Conservation (phyloP, 2,329 filamentous ascomycete species). For the Ceratocystis cubensis region DNA sequence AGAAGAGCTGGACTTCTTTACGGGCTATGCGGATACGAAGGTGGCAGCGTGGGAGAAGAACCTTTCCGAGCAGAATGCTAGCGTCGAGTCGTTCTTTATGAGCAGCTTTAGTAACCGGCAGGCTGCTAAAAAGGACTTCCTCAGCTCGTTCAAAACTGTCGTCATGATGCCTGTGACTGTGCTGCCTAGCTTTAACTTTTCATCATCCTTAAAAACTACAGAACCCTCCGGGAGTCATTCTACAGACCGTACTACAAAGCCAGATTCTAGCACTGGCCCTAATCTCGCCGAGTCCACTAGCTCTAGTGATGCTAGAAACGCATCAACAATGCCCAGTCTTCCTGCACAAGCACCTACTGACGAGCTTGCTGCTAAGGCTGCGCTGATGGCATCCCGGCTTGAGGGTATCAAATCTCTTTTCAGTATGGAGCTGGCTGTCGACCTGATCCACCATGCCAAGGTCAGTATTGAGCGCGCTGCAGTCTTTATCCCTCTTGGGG, state of each 20-base stretch:
- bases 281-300: neutral
- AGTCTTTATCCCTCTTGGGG: slow-evolving; percentile 67
- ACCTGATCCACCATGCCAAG: slow-evolving; percentile 80
- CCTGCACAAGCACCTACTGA: slow-evolving; percentile 65
- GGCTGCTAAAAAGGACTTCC: slow-evolving; percentile 89
- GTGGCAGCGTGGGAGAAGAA: slow-evolving; percentile 85
- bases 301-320: neutral
- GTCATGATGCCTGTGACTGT: slow-evolving; percentile 98
- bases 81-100: slow-evolving; percentile 90
- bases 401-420: slow-evolving; percentile 93
- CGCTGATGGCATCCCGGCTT: slow-evolving; percentile 85
- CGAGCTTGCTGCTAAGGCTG: slow-evolving; percentile 92
- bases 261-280: neutral
- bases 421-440: slow-evolving; percentile 88
- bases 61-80: slow-evolving; percentile 78
- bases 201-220: slow-evolving; percentile 12
- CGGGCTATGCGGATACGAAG: slow-evolving; percentile 58
- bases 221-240: neutral
- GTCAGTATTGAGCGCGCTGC: slow-evolving; percentile 73
- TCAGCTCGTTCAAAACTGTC: slow-evolving; percentile 95
- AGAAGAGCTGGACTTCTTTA: slow-evolving; percentile 82
- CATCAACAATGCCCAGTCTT: slow-evolving; percentile 1
- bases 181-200: slow-evolving; percentile 45
- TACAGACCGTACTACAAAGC: neutral
- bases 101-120: slow-evolving; percentile 75